Percentiles rank a stretch among this genome's conserved stretches.
These are phyloP conservation scores for Leccinum angustisporum DNA, from an alignment of 1,284 basidiomycete genomes.

Conservation along the genomic window DNA sequence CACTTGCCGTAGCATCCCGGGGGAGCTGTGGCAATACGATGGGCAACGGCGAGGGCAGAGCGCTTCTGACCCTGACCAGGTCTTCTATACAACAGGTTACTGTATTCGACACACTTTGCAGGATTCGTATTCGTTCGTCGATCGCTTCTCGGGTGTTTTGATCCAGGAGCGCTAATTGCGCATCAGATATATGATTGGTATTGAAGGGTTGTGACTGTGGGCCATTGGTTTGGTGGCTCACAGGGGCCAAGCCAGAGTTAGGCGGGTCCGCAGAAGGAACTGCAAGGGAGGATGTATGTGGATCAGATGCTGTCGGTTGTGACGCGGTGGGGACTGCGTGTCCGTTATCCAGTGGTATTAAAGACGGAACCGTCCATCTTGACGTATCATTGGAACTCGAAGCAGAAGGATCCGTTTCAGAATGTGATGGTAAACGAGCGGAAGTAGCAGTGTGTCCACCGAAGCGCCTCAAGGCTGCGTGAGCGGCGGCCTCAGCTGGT, in stretches of 20 bases:
- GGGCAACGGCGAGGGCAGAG: conserved; percentile 46
- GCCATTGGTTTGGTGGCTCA: neutral
- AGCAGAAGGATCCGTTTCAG: conserved; percentile 10
- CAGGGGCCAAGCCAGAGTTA: neutral
- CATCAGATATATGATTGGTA: conserved; percentile 49
- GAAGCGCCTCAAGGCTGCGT: conserved; percentile 43
- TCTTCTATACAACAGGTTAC: conserved; percentile 76
- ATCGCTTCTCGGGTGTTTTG: conserved; percentile 72
- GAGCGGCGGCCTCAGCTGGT: conserved; percentile 46
- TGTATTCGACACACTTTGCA: conserved; percentile 72
- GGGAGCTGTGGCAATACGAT: conserved; percentile 1
- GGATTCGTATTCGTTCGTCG: conserved; percentile 74
- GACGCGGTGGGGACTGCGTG: conserved; percentile 5
- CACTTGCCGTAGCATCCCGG: neutral
- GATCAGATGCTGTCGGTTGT: conserved; percentile 4
- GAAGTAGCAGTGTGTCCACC: conserved; percentile 13
- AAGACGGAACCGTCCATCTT: conserved; percentile 40
- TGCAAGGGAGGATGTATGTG: neutral
- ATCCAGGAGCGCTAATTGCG: conserved; percentile 62
- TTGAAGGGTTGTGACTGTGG: conserved; percentile 14
- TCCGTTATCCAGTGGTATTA: conserved; percentile 53
- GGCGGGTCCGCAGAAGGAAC: neutral
- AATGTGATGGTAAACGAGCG: neutral
- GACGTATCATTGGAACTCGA: conserved; percentile 13
- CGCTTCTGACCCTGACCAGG: conserved; percentile 69